These are phyloP conservation scores for Trametes sanguinea DNA, from an alignment of 768 basidiomycete genomes.

Conservation along the genomic window DNA sequence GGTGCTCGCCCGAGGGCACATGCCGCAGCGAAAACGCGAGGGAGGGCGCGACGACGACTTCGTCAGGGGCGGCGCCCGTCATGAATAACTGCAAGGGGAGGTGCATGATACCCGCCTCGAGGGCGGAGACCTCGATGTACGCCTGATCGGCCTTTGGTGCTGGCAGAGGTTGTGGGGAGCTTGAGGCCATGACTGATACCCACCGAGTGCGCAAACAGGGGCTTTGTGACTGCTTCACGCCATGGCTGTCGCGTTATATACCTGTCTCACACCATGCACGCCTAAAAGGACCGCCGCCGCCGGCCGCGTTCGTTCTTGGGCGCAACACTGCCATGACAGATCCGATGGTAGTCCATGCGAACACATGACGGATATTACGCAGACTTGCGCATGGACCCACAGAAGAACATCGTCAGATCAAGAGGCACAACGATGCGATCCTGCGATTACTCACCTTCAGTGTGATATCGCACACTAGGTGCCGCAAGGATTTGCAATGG, in stretches of 20 bases:
- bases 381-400: too few relatives aligned
- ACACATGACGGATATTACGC: too few relatives aligned
- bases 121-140: conserved; percentile 54
- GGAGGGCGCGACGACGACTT: conserved; percentile 40
- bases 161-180: conserved; percentile 34
- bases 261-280: too few relatives aligned
- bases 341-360: too few relatives aligned
- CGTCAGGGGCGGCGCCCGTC: conserved; percentile 36
- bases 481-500: too few relatives aligned
- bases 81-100: conserved; percentile 42
- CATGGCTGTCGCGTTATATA: background rate
- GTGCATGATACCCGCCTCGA: conserved; percentile 51
- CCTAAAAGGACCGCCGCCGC: too few relatives aligned
- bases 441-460: too few relatives aligned
- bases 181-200: background rate
- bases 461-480: too few relatives aligned
- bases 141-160: conserved; percentile 45
- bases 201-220: background rate
- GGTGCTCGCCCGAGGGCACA: conserved; percentile 38
- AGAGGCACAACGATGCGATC: too few relatives aligned
- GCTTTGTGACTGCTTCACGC: background rate
- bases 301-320: too few relatives aligned
- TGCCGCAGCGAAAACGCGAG: conserved; percentile 56
- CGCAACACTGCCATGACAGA: too few relatives aligned
- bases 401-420: too few relatives aligned